Evolutionary conservation across 768 basidiomycete genomes (phyloP), one percentile per base, ranked within the genome.

Genomic region (Mycena amicta): DNA sequence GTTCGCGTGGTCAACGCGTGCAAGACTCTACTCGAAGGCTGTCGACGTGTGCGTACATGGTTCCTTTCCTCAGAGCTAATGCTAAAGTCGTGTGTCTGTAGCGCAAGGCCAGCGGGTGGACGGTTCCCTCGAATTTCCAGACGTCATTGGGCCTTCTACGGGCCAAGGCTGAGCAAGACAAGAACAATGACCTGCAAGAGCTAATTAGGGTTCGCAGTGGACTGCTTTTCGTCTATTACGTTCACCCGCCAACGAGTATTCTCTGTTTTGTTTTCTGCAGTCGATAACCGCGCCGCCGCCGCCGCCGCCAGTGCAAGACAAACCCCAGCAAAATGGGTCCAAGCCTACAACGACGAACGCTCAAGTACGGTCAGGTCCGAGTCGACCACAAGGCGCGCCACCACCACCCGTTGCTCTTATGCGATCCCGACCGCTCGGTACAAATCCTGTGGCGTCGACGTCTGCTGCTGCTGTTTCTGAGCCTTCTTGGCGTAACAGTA

Each of bases 181-280:
- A 65, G 59, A 63, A 45, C 60, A 65, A 57, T 63, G 75, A 74
- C 57, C 66, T 82, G 31, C 73, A 77, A 70, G 69, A 68, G 55
- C 75, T 82, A 60, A 78, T 82, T 56, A 83, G 78, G 83, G 83
- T 84, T 83, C 80, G 83, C 80, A 78, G 66, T 75, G 77, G 77
- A 69, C 76, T 67, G 66, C 68, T 75, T 73, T 67, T 71, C 66
- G 51, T 69, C 43, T 67, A 68, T 58, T 67, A 70, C 58, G 62
- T 72, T 71, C 72, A 72, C 72, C 67, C n/a, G 64, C 75, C 72
- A 72, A 79, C 73, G 60, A 62, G 49, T 71, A 66, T 73, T 68
- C n/a, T 68, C 59, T 66, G 68, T 65, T 77, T 68, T 71, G 52
- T 77, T 56, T 81, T 78, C 70, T 74, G 72, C 77, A 82, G 80